Conservation (phyloP, 1,139 yeast genomes). For the Saccharomyces hybrid region DNA sequence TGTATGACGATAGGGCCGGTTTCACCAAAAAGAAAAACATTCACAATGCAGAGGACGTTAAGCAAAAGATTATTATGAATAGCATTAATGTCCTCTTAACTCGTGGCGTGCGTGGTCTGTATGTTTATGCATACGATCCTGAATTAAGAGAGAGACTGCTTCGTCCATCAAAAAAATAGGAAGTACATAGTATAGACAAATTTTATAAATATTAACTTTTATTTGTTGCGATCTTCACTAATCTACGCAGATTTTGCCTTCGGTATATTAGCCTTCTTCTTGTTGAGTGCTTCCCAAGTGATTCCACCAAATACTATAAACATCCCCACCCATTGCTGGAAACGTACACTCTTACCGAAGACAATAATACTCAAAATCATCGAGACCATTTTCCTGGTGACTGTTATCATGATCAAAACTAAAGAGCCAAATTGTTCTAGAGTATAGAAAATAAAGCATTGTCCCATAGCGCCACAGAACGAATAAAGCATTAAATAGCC, state of each 20-base stretch:
- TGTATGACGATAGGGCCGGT: constrained; percentile 38
- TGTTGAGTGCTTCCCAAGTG: constrained; percentile 54
- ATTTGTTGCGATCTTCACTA: neutral
- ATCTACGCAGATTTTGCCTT: neutral
- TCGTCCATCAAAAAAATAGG: constrained; percentile 6
- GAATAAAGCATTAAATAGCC: constrained; percentile 61
- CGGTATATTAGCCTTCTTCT: constrained; percentile 20
- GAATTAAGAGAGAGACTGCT: constrained; percentile 30
- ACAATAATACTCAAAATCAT: constrained; percentile 83
- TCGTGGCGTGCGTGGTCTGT: constrained; percentile 37
- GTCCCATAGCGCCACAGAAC: constrained; percentile 83
- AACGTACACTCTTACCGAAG: constrained; percentile 64
- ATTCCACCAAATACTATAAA: constrained; percentile 75
- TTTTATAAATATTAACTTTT: neutral
- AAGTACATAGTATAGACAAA: neutral
- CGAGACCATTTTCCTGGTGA: constrained; percentile 90
- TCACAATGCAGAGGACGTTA: constrained; percentile 30
- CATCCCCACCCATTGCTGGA: constrained; percentile 73
- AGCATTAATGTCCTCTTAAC: constrained; percentile 37
- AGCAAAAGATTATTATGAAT: constrained; percentile 35
- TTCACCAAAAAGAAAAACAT: constrained; percentile 36
- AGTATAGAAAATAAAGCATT: constrained; percentile 79
- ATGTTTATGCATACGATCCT: constrained; percentile 35
- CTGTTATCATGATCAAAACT: constrained; percentile 83
- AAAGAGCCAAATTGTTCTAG: constrained; percentile 79